Percentiles rank a stretch among this genome's conserved stretches.
These are phyloP conservation scores for Zoysia japonica DNA, from an alignment of 176 grass and related monocot genomes.

Conservation along the genomic window DNA sequence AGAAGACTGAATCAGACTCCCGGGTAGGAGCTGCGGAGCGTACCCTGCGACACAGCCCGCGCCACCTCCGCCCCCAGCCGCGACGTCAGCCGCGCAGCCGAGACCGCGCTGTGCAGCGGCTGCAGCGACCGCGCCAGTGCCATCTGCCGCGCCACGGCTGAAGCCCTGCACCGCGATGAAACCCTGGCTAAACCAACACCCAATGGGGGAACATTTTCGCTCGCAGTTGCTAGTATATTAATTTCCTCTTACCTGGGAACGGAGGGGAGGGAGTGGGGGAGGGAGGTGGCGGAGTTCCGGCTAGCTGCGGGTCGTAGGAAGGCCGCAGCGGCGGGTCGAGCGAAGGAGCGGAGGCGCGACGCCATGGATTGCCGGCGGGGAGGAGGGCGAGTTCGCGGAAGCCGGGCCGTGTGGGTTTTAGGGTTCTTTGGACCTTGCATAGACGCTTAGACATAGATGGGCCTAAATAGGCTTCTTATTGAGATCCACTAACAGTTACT, in stretches of 20 bases:
- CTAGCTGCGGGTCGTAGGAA: slow-evolving; percentile 42
- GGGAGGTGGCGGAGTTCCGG: slow-evolving; percentile 37
- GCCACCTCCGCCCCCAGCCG: slow-evolving; percentile 76
- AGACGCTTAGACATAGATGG: background rate
- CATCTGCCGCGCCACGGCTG: slow-evolving; percentile 44
- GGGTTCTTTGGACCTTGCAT: slow-evolving; percentile 37
- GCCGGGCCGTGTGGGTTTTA: slow-evolving; percentile 38
- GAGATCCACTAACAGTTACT: background rate
- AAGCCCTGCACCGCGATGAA: slow-evolving; percentile 15
- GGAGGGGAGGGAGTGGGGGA: slow-evolving; percentile 39
- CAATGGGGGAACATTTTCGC: background rate
- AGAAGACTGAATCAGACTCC: slow-evolving; percentile 72
- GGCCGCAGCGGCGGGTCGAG: slow-evolving; percentile 53
- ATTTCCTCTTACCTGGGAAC: slow-evolving; percentile 39
- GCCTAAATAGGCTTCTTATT: background rate
- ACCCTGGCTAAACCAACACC: slow-evolving; percentile 19
- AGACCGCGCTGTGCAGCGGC: slow-evolving; percentile 85
- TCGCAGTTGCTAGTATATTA: background rate
- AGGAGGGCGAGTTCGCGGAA: slow-evolving; percentile 4
- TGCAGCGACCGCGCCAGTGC: slow-evolving; percentile 57
- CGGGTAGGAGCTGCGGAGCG: slow-evolving; percentile 91
- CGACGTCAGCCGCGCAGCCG: slow-evolving; percentile 81
- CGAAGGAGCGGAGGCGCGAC: slow-evolving; percentile 63
- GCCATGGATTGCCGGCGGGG: slow-evolving; percentile 60
- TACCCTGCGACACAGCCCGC: slow-evolving; percentile 93